Base-by-base conservation (phyloP, 1,284 basidiomycete genomes). In the Xerocomus amazonicus region DNA sequence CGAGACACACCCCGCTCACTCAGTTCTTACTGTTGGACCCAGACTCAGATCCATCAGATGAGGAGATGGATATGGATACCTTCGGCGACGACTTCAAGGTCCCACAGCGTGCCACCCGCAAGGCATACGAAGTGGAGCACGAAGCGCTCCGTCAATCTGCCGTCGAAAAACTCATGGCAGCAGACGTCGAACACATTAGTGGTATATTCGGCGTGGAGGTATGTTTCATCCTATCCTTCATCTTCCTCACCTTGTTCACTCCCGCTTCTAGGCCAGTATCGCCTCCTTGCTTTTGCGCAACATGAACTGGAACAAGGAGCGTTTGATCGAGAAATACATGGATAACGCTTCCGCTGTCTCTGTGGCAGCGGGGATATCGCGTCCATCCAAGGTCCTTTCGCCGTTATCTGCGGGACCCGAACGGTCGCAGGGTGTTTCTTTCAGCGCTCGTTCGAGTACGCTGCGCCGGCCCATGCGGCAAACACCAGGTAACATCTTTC, bases 221-320 rank as follows among this genome's bases (percentile, higher is more conserved):
- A 59, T 69, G 90, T 79, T 46, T 6, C 31, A 17, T 43, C 46
- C 35, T 14, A 29, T 39, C n/a, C 3, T n/a, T 4, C 17, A 9
- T 43, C 17, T 28, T 28, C 31, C 7, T n/a, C 36, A n/a, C 26
- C 5, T 5, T 37, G 6, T 33, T 43, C 39, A 50, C 28, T 4
- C 16, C 14, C 14, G 19, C n/a, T 31, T 40, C 27, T 52, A 78
- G 76, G 54, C 59, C 8, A 67, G 73, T 56, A 77, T 77, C 3
- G 93, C 95, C 2, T 80, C 86, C 1, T 76, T 95, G 41, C 77
- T 99, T 6, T 75, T 99, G 42, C 84, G 94, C 29, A 77, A 93
- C 71, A 85, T 90, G 75, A 77, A 79, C 42, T 99, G 96, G 96
- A 98, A 99, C 77, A 91, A 92, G 65, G 96, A 99, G 70, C 86